Base-by-base conservation (phyloP, 2,329 filamentous ascomycete species). In the Ambrosiella beaveri region DNA sequence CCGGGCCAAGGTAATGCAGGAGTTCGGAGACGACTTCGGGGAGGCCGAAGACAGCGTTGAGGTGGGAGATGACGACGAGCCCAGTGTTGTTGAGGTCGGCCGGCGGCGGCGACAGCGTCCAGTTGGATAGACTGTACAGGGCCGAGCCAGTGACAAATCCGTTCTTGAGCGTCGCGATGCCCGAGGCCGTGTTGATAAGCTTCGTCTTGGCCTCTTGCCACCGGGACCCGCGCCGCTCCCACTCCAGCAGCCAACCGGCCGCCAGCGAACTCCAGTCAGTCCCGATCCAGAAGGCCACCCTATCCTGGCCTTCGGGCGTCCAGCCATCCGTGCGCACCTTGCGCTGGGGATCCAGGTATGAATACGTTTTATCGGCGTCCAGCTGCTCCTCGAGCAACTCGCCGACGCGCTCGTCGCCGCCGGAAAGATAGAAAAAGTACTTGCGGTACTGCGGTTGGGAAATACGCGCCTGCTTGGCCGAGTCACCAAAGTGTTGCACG, bases 401-500 rank as follows among this genome's bases (percentile, higher is more conserved):
- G 0, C 78, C 78, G 0, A 73, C 71, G 1, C 78, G 72, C 67
- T 82, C 78, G 44, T 81, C 78, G 0, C 78, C 78, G 0, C 77
- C 78, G 0, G 75, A 73, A 1, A 81, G 64, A 63, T 76, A 80
- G 67, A 74, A 82, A 64, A 77, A 81, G 39, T 74, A 71, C 63
- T 77, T 77, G 7, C 79, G 70, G 63, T 81, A 82, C 41, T 76
- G 74, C 0, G 77, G 73, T 13, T 77, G 74, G 0, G 80, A 78
- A 17, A 84, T 79, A 15, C 80, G 76, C 0, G 75, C 76, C 65
- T 84, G 80, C 64, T 84, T 83, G 0, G 75, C 73, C 57, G 76
- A 80, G 63, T 84, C 80, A 13, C 73, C 66, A 68, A 73, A 84
- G 62, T 84, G 80, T 65, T 81, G 78, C 0, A 84, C 76, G 1